Evolutionary conservation across 2,329 filamentous ascomycete genomes (phyloP), one percentile per base, ranked within the genome.

Genomic region (Fusarium gaditjirri): DNA sequence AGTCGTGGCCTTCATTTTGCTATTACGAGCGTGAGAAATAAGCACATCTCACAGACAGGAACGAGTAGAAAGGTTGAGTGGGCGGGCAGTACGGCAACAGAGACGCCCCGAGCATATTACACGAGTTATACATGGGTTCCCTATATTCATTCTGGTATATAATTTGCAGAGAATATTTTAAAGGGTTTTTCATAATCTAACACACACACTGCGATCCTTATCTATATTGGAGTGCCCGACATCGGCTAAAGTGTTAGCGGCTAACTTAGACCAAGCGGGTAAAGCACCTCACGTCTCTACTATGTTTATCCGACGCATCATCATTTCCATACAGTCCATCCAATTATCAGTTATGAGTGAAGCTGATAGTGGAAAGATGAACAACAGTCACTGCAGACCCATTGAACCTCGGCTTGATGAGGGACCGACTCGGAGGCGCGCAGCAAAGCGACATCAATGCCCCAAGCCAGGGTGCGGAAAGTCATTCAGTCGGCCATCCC

Each of bases 321-420:
- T 21, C 23, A 5, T 21, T 12, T 7, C 31, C 8, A 52, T 25
- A 11, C 25, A 12, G 9, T 19, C 3, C 3, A 7, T 12, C 10
- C 2, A 9, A 38, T 52, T 38, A 2, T 2, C 23, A 4, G 11
- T 6, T 5, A 12, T 9, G 21, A 33, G 8, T 9, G 2, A 23
- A 23, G 4, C 8, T 14, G 9, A 7, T 8, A 7, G 5, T 27
- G 7, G 0, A 38, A 12, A n/a, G 6, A 53, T 53, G 49, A 19
- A 53, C 3, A 7, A 8, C 2, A 14, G 2, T n/a, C 33, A 38
- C 6, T 12, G 2, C 9, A 5, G 2, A 12, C 3, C 33, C 2
- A 36, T 33, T 8, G 23, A 16, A 1, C 10, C 5, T 9, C 19
- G 11, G 17, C 4, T 19, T 25, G 11, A 50, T 3, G 47, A 35